Base-by-base conservation (phyloP, 2,329 filamentous ascomycete species). In the Hirsutella thompsonii region DNA sequence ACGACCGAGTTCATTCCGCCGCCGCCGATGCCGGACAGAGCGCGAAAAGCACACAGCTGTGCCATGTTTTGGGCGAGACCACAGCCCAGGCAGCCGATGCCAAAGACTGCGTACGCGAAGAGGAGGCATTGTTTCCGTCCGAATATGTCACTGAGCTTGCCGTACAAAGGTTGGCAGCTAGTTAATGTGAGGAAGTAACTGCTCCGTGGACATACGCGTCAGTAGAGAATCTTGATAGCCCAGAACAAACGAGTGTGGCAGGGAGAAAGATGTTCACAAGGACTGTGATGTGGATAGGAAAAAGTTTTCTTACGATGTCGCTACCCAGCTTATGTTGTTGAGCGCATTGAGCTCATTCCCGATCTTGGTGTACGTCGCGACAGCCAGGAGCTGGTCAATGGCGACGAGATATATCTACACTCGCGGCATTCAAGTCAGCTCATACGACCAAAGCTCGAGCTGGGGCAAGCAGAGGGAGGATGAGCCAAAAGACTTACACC, bases 311-410 rank as follows among this genome's bases (percentile, higher is more conserved):
- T 46, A 68, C 58, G 67, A 59, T 2, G 60, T 62, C 21, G 81
- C 81, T 44, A 88, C 81, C 83, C 83, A 88, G 40, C 76, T 81
- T 4, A 82, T 86, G 48, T 74, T 75, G 54, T 82, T 85, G 40
- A 90, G 67, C 2, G 83, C 81, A 39, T 83, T 68, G 21, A 90
- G 63, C 47, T 89, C 84, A 42, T 73, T 84, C 10, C 83, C 83
- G 50, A 90, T 89, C 46, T 72, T 76, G 38, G 81, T 81, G 57
- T 88, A 88, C n/a, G 73, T 79, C n/a, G 78, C 77, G 38, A 89
- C 76, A 23, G 84, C 79, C 41, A 89, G 76, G 0, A 85, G 85
- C 57, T 88, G 82, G 54, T 90, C 84, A 39, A 81, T 70, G 4
- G 83, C 81, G 10, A 40, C 38, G n/a, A 40, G 38, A 19, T 40